These are phyloP conservation scores for Cyclotella sp. DNA, from an alignment of 108 stramenopile genomes.

Conservation along the genomic window DNA sequence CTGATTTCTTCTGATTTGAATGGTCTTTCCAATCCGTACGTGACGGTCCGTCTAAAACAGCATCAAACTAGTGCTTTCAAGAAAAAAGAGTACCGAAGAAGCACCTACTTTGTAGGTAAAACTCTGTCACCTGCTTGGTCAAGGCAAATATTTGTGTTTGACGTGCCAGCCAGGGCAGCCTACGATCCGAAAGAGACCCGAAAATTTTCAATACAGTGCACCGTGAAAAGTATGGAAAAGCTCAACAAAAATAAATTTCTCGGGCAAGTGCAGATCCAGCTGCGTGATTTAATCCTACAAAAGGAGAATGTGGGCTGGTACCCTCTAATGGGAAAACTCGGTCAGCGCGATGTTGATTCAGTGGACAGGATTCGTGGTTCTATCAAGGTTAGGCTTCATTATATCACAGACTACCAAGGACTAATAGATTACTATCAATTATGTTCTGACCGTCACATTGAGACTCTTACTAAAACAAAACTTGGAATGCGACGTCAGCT, in stretches of 20 bases:
- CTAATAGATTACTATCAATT: constrained; percentile 76
- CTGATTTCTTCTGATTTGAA: constrained; percentile 69
- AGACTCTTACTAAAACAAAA: constrained; percentile 47
- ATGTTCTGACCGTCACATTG: constrained; percentile 63
- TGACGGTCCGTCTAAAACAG: constrained; percentile 65
- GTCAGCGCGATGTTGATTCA: constrained; percentile 66
- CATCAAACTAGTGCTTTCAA: constrained; percentile 55
- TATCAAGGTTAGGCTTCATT: constrained; percentile 81
- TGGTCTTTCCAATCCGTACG: constrained; percentile 80
- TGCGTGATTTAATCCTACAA: constrained; percentile 74
- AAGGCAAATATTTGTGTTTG: constrained; percentile 83
- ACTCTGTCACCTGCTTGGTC: constrained; percentile 82
- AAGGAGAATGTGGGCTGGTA: constrained; percentile 87
- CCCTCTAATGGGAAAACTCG: constrained; percentile 78
- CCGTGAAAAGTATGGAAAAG: constrained; percentile 51
- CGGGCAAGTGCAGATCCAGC: constrained; percentile 74
- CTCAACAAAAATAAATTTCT: constrained; percentile 65
- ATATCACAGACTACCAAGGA: constrained; percentile 72
- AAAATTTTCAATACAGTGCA: constrained; percentile 63
- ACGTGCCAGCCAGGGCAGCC: constrained; percentile 78
- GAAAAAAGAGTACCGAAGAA: constrained; percentile 40
- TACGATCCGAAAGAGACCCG: constrained; percentile 57
- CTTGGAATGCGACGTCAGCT: constrained; percentile 70
- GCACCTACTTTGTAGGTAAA: constrained; percentile 86
- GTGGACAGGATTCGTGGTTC: constrained; percentile 77